Evolutionary conservation across 495 filamentous ascomycete species (phyloP).

Genomic region (Beverwykella pulmonaria): DNA sequence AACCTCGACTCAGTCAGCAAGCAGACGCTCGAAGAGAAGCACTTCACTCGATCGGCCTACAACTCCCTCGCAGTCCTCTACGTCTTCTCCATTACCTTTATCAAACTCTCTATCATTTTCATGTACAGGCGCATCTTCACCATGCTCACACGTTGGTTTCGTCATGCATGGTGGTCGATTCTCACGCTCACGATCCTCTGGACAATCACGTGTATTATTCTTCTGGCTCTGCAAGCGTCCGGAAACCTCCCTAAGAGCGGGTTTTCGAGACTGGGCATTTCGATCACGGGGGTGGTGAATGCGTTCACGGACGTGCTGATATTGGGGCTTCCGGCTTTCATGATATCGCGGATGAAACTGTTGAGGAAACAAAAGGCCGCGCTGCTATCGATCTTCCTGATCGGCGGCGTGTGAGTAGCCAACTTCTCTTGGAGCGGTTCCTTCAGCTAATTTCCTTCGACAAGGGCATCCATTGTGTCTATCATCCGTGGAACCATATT

Average conservation of each 20-base stretch:
- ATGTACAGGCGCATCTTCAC: conserved; percentile 10
- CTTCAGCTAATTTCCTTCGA: not conserved
- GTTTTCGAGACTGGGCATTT: not conserved
- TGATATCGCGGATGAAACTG: not conserved
- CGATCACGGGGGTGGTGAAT: not conserved
- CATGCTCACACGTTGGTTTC: not conserved
- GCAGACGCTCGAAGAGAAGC: conserved; percentile 2
- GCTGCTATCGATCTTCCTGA: not conserved
- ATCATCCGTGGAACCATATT: not conserved
- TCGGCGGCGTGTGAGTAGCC: conserved; percentile 11
- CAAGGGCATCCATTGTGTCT: conserved; percentile 2
- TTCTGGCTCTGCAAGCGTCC: not conserved
- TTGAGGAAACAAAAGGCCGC: not conserved
- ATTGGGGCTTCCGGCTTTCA: not conserved
- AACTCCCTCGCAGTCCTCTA: not conserved
- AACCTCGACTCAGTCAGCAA: not conserved
- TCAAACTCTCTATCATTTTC: conserved; percentile 8
- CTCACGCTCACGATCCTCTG: not conserved
- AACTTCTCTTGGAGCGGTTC: too few species aligned
- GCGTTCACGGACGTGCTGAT: conserved; percentile 2
- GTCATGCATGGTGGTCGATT: conserved; percentile 4
- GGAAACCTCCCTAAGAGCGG: not conserved
- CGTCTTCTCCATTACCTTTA: conserved; percentile 1
- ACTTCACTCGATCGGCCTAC: not conserved
- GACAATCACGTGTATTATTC: not conserved